A percentile compares a stretch with the other conserved stretches of the same genome.
phyloP scores from a whole-genome alignment of 1,284 basidiomycete genomes.

The Ceratobasidium theobromae region DNA sequence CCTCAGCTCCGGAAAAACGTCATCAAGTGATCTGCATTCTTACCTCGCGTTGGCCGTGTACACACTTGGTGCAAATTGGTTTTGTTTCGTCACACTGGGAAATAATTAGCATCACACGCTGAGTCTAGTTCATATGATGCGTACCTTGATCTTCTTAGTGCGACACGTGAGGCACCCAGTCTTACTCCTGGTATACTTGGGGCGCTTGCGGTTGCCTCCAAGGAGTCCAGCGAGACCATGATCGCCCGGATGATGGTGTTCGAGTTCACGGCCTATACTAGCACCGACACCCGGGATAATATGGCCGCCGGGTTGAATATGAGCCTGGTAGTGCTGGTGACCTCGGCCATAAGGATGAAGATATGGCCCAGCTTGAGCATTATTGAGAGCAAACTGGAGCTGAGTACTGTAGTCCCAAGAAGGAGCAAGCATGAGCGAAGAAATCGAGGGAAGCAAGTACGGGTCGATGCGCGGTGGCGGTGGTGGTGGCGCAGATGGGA shows the following conservation, averaged over 20 bases:
- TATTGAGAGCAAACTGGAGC: constrained; percentile 30
- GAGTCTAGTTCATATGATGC: constrained; percentile 37
- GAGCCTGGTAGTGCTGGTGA: constrained; percentile 29
- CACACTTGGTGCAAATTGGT: constrained; percentile 75
- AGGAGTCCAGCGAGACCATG: constrained; percentile 25
- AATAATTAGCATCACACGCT: constrained; percentile 13
- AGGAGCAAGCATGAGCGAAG: constrained; percentile 28
- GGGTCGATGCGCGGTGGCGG: constrained; percentile 27
- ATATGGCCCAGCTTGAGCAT: constrained; percentile 13
- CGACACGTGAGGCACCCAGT: constrained; percentile 82
- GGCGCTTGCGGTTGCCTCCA: constrained; percentile 59
- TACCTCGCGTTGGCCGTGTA: constrained; percentile 76
- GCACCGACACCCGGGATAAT: constrained; percentile 27
- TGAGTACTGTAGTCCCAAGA: constrained; percentile 28
- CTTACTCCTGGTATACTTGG: constrained; percentile 84
- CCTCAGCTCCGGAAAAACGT: constrained; percentile 15
- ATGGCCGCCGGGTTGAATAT: constrained; percentile 22
- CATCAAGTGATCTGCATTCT: constrained; percentile 38
- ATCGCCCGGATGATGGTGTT: constrained; percentile 30
- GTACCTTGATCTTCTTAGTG: constrained; percentile 82
- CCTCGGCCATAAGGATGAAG: constrained; percentile 25
- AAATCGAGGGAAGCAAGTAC: constrained; percentile 29
- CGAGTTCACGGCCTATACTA: constrained; percentile 22
- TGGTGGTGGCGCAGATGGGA: constrained; percentile 19
- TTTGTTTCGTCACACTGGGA: constrained; percentile 77